Evolutionary conservation across 2,329 filamentous ascomycete genomes (phyloP).

Genomic region (Fusarium buharicum): DNA sequence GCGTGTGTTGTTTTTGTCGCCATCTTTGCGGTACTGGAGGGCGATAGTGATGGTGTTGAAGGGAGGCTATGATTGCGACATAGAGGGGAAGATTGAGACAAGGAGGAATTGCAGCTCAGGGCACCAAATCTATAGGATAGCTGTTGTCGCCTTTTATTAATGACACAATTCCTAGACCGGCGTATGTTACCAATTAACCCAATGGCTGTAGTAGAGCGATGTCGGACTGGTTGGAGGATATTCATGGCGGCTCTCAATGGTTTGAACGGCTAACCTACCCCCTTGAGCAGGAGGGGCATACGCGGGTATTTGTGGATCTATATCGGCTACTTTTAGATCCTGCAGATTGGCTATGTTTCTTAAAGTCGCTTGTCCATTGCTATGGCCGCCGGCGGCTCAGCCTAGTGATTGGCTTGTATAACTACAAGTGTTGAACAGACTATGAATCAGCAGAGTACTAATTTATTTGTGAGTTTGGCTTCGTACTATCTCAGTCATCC

Average conservation of each 20-base stretch:
- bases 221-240: constrained; percentile 30
- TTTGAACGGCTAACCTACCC: constrained; percentile 8
- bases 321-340: neutral
- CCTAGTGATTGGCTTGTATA: no score
- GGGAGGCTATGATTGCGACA: constrained; percentile 8
- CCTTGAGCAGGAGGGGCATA: constrained; percentile 3
- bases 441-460: neutral
- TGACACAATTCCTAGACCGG: neutral
- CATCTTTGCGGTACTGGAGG: constrained; percentile 7
- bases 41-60: constrained; percentile 18
- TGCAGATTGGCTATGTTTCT: neutral
- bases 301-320: constrained; percentile 41
- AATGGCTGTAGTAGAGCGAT: constrained; percentile 32
- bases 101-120: neutral
- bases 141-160: neutral
- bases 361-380: constrained; percentile 2
- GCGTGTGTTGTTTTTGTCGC: constrained; percentile 20
- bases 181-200: neutral
- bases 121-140: neutral
- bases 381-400: neutral
- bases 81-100: constrained; percentile 5
- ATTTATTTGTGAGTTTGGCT: no score
- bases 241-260: constrained; percentile 25
- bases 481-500: no score
- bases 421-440: no score